These are phyloP conservation scores for Urtica urens DNA, from an alignment of 306 rosid species.

Conservation along the genomic window DNA sequence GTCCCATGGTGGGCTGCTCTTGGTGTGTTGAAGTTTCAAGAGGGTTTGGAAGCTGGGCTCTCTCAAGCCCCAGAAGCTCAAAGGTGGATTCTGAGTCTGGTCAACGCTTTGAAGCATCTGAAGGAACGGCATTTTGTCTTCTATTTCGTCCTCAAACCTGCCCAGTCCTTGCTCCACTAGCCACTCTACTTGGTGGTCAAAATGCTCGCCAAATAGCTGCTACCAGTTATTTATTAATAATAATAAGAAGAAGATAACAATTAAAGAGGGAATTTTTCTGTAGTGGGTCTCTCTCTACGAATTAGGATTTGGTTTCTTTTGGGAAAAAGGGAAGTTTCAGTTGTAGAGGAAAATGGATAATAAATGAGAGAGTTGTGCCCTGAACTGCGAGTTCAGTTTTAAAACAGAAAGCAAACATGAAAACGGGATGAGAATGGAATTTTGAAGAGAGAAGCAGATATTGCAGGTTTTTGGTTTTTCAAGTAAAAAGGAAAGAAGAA, in stretches of 20 bases:
- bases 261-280: background rate
- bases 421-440: conserved; percentile 27
- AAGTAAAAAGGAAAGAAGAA: conserved; percentile 14
- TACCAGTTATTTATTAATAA: too few species aligned
- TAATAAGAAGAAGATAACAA: background rate
- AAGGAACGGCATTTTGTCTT: conserved; percentile 65
- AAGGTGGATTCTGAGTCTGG: conserved; percentile 7
- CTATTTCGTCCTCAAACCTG: conserved; percentile 32
- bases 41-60: conserved; percentile 68
- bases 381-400: conserved; percentile 13
- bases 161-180: conserved; percentile 34
- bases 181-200: conserved; percentile 28
- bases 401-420: conserved; percentile 17
- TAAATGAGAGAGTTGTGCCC: background rate
- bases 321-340: conserved; percentile 20
- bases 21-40: conserved; percentile 47
- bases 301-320: conserved; percentile 11
- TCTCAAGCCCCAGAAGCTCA: conserved; percentile 37
- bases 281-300: conserved; percentile 15
- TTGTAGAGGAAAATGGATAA: conserved; percentile 13
- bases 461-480: conserved; percentile 15
- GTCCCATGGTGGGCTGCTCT: conserved; percentile 10
- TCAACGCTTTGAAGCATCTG: conserved; percentile 79
- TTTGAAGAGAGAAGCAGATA: conserved; percentile 8
- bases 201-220: conserved; percentile 59